phyloP scores from a whole-genome alignment of 257 asterid species.

The Handroanthus guayacan region DNA sequence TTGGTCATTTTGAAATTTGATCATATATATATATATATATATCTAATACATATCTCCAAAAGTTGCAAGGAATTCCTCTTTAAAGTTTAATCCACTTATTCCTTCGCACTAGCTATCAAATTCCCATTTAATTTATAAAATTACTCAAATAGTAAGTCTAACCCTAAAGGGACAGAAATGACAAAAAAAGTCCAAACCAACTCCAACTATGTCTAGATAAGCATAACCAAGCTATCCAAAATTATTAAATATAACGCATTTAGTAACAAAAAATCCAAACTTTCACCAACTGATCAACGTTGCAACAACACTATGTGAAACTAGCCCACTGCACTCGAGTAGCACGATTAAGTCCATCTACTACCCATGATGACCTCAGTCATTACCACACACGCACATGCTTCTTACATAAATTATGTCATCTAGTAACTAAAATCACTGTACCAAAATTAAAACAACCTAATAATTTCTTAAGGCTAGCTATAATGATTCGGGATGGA shows the following conservation, averaged over 20 bases:
- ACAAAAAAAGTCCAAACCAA: slow-evolving; percentile 33
- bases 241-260: slow-evolving; percentile 19
- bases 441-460: neutral
- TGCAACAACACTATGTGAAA: neutral
- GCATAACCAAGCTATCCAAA: slow-evolving; percentile 22
- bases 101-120: neutral
- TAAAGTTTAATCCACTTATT: neutral
- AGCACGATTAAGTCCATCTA: slow-evolving; percentile 8
- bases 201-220: slow-evolving; percentile 32
- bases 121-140: neutral
- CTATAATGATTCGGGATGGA: too few species aligned
- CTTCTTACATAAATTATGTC: slow-evolving; percentile 14
- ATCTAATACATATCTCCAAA: neutral
- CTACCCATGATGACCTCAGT: slow-evolving; percentile 23
- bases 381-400: slow-evolving; percentile 40
- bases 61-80: neutral
- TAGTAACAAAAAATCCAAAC: slow-evolving; percentile 8
- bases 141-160: neutral
- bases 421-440: neutral
- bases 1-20: too few species aligned
- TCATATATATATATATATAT: too few species aligned
- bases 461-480: neutral
- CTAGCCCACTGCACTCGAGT: slow-evolving; percentile 20
- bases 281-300: slow-evolving; percentile 4
- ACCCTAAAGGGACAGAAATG: slow-evolving; percentile 15